A percentile compares a stretch with the other conserved stretches of the same genome.
Evolutionary conservation across 805 yeast species (phyloP).

Genomic region (Monosporozyma aquatica): DNA sequence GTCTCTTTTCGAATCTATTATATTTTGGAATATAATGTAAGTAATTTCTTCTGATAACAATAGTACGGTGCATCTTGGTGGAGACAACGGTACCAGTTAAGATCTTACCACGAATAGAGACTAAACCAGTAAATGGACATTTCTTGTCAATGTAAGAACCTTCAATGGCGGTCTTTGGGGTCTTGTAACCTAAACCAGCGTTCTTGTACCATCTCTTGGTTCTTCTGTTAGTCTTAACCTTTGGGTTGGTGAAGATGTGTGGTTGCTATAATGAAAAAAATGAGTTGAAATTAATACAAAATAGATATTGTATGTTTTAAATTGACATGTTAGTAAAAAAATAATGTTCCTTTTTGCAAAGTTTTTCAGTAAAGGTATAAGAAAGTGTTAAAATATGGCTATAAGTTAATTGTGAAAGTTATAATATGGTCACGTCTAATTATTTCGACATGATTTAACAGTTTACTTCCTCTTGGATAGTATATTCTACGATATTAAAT

Average conservation of each 20-base stretch:
- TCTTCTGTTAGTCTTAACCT: slow-evolving; percentile 96
- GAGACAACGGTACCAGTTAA: slow-evolving; percentile 99
- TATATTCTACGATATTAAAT: too few relatives aligned
- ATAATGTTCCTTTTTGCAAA: too few relatives aligned
- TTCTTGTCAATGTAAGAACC: slow-evolving; percentile 99
- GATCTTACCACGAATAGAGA: slow-evolving; percentile 99
- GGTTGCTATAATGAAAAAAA: slow-evolving; percentile 65
- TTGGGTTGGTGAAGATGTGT: slow-evolving; percentile 99
- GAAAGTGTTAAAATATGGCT: too few relatives aligned
- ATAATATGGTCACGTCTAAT: too few relatives aligned
- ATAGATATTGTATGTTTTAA: too few relatives aligned
- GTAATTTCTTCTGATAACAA: slow-evolving; percentile 99
- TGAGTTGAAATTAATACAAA: too few relatives aligned
- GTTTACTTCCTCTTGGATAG: too few relatives aligned
- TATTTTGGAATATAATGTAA: slow-evolving; percentile 99
- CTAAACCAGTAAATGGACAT: slow-evolving; percentile 97
- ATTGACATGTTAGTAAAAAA: too few relatives aligned
- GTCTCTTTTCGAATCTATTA: slow-evolving; percentile 99
- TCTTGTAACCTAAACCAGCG: slow-evolving; percentile 99
- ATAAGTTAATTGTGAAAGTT: too few relatives aligned
- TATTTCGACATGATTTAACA: too few relatives aligned
- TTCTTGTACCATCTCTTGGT: slow-evolving; percentile 99
- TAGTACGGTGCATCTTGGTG: slow-evolving; percentile 99
- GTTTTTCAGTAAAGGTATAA: too few relatives aligned
- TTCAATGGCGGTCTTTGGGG: slow-evolving; percentile 97